phyloP scores from a whole-genome alignment of 2,329 filamentous ascomycete species.

The Fusarium hainanense region DNA sequence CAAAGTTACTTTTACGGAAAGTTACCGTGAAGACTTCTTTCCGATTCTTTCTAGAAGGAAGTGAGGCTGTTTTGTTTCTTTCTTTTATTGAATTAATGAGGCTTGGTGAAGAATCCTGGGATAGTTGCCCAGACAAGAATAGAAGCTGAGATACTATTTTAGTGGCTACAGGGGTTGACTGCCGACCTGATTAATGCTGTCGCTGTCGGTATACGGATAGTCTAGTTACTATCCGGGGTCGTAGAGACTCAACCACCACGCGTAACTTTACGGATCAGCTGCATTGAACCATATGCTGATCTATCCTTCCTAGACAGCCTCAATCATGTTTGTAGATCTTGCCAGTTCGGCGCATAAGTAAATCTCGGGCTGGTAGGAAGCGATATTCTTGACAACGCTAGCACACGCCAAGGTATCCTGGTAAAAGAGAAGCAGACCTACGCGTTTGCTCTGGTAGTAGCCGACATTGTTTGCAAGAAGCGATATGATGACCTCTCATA shows the following conservation, averaged over 20 bases:
- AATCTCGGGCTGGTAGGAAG: background rate
- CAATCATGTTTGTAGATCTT: background rate
- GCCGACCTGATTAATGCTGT: background rate
- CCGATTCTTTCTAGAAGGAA: slow-evolving; percentile 27
- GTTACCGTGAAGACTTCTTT: slow-evolving; percentile 20
- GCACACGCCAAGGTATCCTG: background rate
- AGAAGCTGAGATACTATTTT: background rate
- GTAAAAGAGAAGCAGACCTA: background rate
- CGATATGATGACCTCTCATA: background rate
- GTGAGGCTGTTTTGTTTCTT: slow-evolving; percentile 4
- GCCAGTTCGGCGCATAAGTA: background rate
- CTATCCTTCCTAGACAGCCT: background rate
- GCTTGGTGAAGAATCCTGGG: background rate
- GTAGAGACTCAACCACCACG: background rate
- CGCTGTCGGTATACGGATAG: background rate
- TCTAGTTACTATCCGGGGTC: background rate
- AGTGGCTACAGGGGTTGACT: background rate
- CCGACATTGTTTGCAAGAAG: background rate
- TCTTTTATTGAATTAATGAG: background rate
- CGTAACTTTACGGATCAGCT: background rate
- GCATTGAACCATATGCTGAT: background rate
- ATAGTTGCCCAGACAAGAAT: background rate
- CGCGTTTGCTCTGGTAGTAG: background rate
- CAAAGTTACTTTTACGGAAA: slow-evolving; percentile 26
- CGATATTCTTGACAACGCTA: background rate